Evolutionary conservation across 2,329 filamentous ascomycete species (phyloP), one percentile per base, ranked within the genome.

Genomic region (Bipolaris zeicola): DNA sequence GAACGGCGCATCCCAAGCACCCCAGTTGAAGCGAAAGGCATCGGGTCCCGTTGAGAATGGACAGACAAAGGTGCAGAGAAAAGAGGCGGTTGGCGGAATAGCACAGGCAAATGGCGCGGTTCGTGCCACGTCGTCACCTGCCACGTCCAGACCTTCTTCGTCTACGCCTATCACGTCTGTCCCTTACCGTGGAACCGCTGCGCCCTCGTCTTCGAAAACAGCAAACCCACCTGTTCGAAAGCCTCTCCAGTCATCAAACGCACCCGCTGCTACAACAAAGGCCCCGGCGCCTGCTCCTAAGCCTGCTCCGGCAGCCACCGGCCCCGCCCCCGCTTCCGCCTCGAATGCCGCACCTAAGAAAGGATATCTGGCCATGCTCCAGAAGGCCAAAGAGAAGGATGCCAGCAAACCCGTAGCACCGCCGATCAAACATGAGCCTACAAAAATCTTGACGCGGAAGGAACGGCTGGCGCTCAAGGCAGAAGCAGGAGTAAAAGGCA

Each of bases 311-410:
- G 39, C 57, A 50, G 50, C 62, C 48, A 38, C 70, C n/a, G 39
- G 68, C 3, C 44, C 70, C 14, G 51, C 71, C 70, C 10, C 67
- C 13, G 52, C 74, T 36, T 51, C 64, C 13, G 52, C 74, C 37
- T 51, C 64, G 7, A 42, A 66, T 6, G 73, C 78, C 2, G 77
- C 83, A 1, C 87, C 86, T 1, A 91, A 91, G 75, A 90, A 89
- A 1, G 90, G 88, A 0, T 93, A 87, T 72, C 85, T 87, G 36
- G 89, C 92, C 67, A 89, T 92, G 57, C 82, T 93, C 77, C 88
- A 88, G 52, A 83, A 88, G 63, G 90, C 86, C 31, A 87, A 89
- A 68, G 85, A 85, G 58, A 87, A 80, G 53, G 80, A 79, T 78
- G 66, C 75, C 14, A 67, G 69, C 4, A 75, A 76, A 53, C 67